phyloP scores from a whole-genome alignment of 129 eudicot genomes.

The Lonicera japonica region DNA sequence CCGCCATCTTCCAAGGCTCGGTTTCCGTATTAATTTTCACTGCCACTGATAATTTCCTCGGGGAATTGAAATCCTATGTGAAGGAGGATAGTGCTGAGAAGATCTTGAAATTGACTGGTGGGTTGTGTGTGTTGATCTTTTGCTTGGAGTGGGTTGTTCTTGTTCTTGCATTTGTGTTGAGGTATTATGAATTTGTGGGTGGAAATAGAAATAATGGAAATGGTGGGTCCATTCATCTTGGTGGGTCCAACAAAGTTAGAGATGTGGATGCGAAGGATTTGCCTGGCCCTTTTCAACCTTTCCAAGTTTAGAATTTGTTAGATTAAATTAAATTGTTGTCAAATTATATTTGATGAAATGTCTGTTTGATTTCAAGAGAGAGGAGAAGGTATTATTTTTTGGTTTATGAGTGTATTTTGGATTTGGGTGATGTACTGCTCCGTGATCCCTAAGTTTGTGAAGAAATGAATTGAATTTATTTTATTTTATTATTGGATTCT shows the following conservation, averaged over 20 bases:
- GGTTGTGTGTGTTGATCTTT: conserved; percentile 53
- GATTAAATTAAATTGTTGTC: no score
- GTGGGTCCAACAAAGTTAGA: conserved; percentile 15
- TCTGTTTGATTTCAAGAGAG: no score
- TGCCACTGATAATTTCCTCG: conserved; percentile 40
- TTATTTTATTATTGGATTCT: no score
- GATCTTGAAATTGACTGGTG: conserved; percentile 47
- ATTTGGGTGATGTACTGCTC: no score
- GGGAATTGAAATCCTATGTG: conserved; percentile 32
- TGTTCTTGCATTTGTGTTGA: conserved; percentile 31
- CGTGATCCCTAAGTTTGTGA: no score
- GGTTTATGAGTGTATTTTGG: no score
- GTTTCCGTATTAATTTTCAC: conserved; percentile 57
- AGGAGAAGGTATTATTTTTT: no score
- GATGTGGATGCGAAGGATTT: conserved; percentile 27
- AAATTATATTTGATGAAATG: no score
- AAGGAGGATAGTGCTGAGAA: conserved; percentile 33
- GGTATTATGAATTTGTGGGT: conserved; percentile 25
- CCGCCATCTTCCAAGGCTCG: conserved; percentile 77
- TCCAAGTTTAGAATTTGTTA: not conserved
- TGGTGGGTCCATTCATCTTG: conserved; percentile 8
- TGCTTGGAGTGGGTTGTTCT: conserved; percentile 52
- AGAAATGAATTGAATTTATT: no score
- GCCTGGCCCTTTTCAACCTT: conserved; percentile 16
- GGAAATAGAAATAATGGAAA: conserved; percentile 1